These are phyloP conservation scores for Miscanthus sacchariflorus DNA, from an alignment of 202 grass and related monocot genomes.

Conservation along the genomic window DNA sequence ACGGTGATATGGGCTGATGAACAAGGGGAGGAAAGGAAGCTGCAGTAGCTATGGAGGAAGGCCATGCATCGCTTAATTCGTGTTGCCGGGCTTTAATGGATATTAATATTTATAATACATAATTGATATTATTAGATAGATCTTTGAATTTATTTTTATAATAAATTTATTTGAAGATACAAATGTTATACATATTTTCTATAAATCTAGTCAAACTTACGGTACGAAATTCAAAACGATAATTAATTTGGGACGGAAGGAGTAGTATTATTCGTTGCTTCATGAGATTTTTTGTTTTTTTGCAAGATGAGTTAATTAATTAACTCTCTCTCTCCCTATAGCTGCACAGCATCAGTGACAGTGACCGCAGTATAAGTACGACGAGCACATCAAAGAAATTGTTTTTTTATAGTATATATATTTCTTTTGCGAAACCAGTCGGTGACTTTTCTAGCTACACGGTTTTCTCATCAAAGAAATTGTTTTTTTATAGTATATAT, in stretches of 20 bases:
- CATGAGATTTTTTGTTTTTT: background rate
- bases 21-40: background rate
- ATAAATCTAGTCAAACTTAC: too few relatives aligned
- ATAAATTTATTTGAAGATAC: too few relatives aligned
- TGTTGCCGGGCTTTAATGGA: background rate
- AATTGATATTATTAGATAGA: too few relatives aligned
- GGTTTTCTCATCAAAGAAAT: background rate
- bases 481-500: background rate
- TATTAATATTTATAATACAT: too few relatives aligned
- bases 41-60: background rate
- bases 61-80: background rate
- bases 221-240: too few relatives aligned
- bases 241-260: too few relatives aligned
- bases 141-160: too few relatives aligned
- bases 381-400: too few relatives aligned
- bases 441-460: background rate
- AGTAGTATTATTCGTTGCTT: slow-evolving; percentile 6
- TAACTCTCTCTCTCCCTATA: background rate
- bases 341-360: background rate
- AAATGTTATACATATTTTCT: too few relatives aligned
- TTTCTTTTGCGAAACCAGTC: too few relatives aligned
- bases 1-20: slow-evolving; percentile 48
- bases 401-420: too few relatives aligned
- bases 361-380: background rate
- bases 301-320: background rate